phyloP scores from a whole-genome alignment of 805 yeast genomes.

The Saturnispora sanitii region DNA sequence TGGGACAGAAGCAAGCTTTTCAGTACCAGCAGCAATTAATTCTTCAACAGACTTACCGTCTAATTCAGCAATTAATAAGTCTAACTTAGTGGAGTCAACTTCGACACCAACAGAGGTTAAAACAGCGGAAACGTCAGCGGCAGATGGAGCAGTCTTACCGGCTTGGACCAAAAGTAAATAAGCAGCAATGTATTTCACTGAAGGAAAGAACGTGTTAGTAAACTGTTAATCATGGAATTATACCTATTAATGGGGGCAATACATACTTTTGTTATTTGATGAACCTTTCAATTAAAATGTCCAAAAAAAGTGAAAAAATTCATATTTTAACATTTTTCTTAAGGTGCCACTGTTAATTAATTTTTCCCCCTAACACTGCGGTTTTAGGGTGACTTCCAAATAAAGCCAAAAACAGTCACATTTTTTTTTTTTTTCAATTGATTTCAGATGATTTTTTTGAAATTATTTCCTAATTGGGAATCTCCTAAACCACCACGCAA shows the following conservation, averaged over 20 bases:
- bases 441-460: not conserved
- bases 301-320: not conserved
- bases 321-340: not conserved
- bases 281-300: no score
- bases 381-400: not conserved
- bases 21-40: constrained; percentile 70
- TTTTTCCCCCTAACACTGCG: not conserved
- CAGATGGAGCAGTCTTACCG: constrained; percentile 77
- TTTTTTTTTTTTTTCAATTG: no score
- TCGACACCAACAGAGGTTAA: constrained; percentile 72
- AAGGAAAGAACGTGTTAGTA: constrained; percentile 4
- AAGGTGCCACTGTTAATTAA: not conserved
- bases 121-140: constrained; percentile 62
- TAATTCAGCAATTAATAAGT: constrained; percentile 60
- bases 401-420: not conserved
- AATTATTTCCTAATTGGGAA: no score
- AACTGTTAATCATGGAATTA: no score
- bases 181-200: constrained; percentile 88
- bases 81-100: constrained; percentile 68
- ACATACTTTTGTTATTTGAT: not conserved
- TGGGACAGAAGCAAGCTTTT: constrained; percentile 75
- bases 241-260: not conserved
- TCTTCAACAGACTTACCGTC: constrained; percentile 70
- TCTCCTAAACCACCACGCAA: not conserved
- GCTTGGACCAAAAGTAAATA: constrained; percentile 82